A percentile compares a stretch with the other conserved stretches of the same genome.
These are phyloP conservation scores for Hypocrella siamensis DNA, from an alignment of 2,329 filamentous ascomycete species.

Conservation along the genomic window DNA sequence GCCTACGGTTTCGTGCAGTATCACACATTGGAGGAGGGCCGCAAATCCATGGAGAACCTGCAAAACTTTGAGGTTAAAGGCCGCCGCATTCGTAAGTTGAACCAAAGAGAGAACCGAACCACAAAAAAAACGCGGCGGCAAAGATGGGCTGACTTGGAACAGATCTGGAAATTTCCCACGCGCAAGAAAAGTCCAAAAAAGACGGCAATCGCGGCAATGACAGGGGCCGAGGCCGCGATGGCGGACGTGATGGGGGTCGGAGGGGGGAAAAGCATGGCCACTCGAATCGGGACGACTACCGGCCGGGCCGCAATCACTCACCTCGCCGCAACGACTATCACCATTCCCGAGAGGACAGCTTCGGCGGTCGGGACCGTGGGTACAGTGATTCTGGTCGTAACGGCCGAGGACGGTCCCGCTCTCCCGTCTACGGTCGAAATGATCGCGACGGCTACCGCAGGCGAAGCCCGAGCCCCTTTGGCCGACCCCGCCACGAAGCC, in stretches of 20 bases:
- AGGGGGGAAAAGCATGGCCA: conserved; percentile 32
- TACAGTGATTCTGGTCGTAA: conserved; percentile 24
- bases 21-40: conserved; percentile 58
- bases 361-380: conserved; percentile 34
- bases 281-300: conserved; percentile 44
- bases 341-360: conserved; percentile 41
- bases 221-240: conserved; percentile 34
- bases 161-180: conserved; percentile 85
- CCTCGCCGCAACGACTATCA: conserved; percentile 41
- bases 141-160: neutral
- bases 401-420: conserved; percentile 50
- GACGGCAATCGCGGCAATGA: conserved; percentile 45
- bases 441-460: conserved; percentile 42
- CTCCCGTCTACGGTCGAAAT: conserved; percentile 34
- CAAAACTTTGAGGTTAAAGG: conserved; percentile 73
- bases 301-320: conserved; percentile 43
- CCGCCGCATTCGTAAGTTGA: conserved; percentile 78
- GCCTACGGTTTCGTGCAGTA: conserved; percentile 97
- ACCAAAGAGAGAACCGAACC: neutral
- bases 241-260: conserved; percentile 26
- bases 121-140: conserved; percentile 17
- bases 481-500: conserved; percentile 29
- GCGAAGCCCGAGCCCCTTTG: conserved; percentile 53
- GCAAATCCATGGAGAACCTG: conserved; percentile 57
- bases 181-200: conserved; percentile 58